Evolutionary conservation across 768 basidiomycete species (phyloP), one percentile per base, ranked within the genome.

Genomic region (Tylopilus intermedius): DNA sequence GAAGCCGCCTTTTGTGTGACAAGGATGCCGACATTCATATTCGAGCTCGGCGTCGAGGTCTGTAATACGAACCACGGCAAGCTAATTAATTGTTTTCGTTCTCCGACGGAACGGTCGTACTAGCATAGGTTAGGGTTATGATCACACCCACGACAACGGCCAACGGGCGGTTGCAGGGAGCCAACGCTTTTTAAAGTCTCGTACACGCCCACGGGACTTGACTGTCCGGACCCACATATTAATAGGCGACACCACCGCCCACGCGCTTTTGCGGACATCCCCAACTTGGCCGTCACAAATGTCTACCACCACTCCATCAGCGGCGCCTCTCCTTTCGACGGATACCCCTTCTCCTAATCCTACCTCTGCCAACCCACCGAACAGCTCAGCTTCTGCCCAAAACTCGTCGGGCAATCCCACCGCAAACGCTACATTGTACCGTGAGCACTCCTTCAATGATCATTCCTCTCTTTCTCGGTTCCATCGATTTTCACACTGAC

Each of bases 381-480:
- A 32, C 14, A 33, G 27, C 4, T 39, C 62, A 2, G 7, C 57
- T 11, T 13, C 52, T 6, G 32, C 39, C 9, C 24, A 24, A 8
- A 29, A 14, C 11, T 37, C 35, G 2, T 6, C 50, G 2, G 24
- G n/a, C 11, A 45, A 30, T n/a, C 29, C 59, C 6, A 47, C 61
- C 2, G 37, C 50, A 6, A 63, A 67, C 42, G 68, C 68, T 3
- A 58, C 60, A 18, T 29, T 68, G 48, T 68, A 68, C 46, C 46
- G 67, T 68, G 56, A 70, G 67, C 55, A 43, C 24, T 21, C 44
- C 9, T 10, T 30, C 9, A 10, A 30, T 33, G 30, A 35, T 38
- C 22, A n/a, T 32, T 5, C 4, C 30, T 22, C 29, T 45, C 22
- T 27, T 41, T 8, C 37, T 53, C n/a, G 8, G n/a, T 38, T 40